Conservation (phyloP, 2,329 filamentous ascomycete genomes). For the Thelonectria blattea region DNA sequence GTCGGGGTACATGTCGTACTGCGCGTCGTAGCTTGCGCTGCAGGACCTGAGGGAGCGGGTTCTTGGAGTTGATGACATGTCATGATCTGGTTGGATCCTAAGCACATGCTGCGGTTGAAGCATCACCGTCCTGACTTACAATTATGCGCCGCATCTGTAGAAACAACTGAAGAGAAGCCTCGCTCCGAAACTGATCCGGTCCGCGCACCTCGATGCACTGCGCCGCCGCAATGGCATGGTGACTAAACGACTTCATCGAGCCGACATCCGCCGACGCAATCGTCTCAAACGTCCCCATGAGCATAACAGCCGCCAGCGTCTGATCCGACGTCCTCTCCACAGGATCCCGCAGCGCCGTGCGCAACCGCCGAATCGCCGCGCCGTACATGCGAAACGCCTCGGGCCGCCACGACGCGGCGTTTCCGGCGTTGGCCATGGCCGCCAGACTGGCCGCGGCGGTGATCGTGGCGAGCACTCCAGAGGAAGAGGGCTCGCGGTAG, state of each 20-base stretch:
- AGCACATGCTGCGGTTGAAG: not conserved
- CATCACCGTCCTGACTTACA: conserved; percentile 1
- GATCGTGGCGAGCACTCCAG: conserved; percentile 25
- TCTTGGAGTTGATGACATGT: conserved; percentile 34
- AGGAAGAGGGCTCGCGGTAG: conserved; percentile 9
- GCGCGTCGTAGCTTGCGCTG: conserved; percentile 11
- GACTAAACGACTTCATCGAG: conserved; percentile 30
- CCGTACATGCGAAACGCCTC: conserved; percentile 29
- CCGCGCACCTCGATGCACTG: conserved; percentile 32
- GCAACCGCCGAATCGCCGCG: conserved; percentile 23
- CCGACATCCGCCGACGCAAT: conserved; percentile 23
- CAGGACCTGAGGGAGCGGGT: conserved; percentile 19
- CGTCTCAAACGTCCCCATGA: conserved; percentile 34
- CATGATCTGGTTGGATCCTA: conserved; percentile 16
- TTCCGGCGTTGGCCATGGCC: conserved; percentile 30
- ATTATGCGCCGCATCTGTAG: conserved; percentile 30
- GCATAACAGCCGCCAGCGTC: conserved; percentile 27
- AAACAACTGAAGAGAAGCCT: conserved; percentile 23
- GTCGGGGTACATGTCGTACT: conserved; percentile 27
- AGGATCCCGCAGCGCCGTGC: conserved; percentile 21
- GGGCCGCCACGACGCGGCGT: conserved; percentile 18
- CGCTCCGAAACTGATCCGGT: conserved; percentile 24
- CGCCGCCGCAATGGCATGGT: conserved; percentile 31
- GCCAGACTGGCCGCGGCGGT: conserved; percentile 28
- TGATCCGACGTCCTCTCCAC: conserved; percentile 22